Percentiles rank a stretch among this genome's conserved stretches.
phyloP scores from a whole-genome alignment of 345 rosid species.

The Moricandia arvensis region DNA sequence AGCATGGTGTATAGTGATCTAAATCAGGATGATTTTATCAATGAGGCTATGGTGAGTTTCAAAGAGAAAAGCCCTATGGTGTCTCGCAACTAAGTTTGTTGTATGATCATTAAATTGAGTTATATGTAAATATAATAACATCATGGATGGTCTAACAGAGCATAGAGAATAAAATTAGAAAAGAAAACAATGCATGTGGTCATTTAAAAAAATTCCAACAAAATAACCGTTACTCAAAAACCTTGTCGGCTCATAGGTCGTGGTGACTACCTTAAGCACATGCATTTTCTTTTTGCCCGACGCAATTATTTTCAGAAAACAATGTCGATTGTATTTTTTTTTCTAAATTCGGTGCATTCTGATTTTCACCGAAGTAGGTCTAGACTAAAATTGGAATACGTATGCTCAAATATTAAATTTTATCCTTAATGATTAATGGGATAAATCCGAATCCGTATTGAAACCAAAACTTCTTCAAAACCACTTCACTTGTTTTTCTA shows the following conservation, averaged over 20 bases:
- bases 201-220: conserved; percentile 27
- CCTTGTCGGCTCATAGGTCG: conserved; percentile 43
- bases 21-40: neutral
- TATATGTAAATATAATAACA: neutral
- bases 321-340: no score
- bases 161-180: conserved; percentile 9
- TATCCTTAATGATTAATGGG: no score
- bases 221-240: conserved; percentile 25
- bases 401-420: no score
- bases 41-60: neutral
- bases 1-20: neutral
- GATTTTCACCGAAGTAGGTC: no score
- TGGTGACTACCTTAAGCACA: conserved; percentile 33
- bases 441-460: no score
- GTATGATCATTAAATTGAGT: neutral
- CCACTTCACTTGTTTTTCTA: neutral
- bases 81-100: neutral
- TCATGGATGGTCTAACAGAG: conserved; percentile 13
- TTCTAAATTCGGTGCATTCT: no score
- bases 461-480: no score
- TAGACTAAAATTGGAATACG: no score
- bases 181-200: conserved; percentile 32
- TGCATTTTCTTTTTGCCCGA: conserved; percentile 10
- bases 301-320: conserved; percentile 13
- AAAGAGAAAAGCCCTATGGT: neutral